Conservation (phyloP, 1,284 basidiomycete genomes). For the Papiliotrema nemorosa region DNA sequence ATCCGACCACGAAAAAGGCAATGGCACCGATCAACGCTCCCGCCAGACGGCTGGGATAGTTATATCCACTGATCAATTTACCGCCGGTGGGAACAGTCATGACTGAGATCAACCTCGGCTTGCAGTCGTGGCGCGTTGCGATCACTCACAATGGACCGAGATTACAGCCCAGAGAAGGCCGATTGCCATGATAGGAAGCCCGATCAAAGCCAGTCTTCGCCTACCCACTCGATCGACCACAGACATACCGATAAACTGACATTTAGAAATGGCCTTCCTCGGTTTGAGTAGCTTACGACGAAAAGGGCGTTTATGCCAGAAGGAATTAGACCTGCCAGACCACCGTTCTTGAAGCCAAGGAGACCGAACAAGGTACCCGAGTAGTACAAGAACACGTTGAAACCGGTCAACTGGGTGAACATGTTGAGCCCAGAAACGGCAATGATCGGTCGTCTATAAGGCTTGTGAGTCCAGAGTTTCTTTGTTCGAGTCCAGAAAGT, state of each 20-base stretch:
- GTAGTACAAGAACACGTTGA: slow-evolving; percentile 43
- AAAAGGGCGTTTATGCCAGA: slow-evolving; percentile 37
- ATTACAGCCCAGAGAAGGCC: slow-evolving; percentile 29
- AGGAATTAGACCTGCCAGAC: slow-evolving; percentile 33
- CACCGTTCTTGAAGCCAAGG: slow-evolving; percentile 39
- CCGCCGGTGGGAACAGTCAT: slow-evolving; percentile 5
- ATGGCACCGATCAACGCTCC: slow-evolving; percentile 36
- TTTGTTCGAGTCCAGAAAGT: slow-evolving; percentile 12
- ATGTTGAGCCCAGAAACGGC: slow-evolving; percentile 14
- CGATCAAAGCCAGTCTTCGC: slow-evolving; percentile 19
- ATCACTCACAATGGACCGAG: slow-evolving; percentile 30
- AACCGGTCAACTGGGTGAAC: slow-evolving; percentile 37
- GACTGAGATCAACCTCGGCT: background rate
- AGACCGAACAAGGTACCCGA: slow-evolving; percentile 28
- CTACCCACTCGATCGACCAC: slow-evolving; percentile 15
- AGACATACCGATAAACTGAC: slow-evolving; percentile 27
- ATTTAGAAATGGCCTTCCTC: background rate
- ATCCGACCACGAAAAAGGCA: slow-evolving; percentile 37
- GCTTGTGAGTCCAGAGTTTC: slow-evolving; percentile 14
- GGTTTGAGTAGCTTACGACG: slow-evolving; percentile 5
- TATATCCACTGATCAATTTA: slow-evolving; percentile 12
- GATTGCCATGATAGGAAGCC: slow-evolving; percentile 22
- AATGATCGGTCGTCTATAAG: slow-evolving; percentile 21
- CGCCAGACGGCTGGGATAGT: slow-evolving; percentile 10
- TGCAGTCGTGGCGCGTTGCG: background rate